Conservation (phyloP, 768 basidiomycete genomes). For the Leccinum ochraceum region DNA sequence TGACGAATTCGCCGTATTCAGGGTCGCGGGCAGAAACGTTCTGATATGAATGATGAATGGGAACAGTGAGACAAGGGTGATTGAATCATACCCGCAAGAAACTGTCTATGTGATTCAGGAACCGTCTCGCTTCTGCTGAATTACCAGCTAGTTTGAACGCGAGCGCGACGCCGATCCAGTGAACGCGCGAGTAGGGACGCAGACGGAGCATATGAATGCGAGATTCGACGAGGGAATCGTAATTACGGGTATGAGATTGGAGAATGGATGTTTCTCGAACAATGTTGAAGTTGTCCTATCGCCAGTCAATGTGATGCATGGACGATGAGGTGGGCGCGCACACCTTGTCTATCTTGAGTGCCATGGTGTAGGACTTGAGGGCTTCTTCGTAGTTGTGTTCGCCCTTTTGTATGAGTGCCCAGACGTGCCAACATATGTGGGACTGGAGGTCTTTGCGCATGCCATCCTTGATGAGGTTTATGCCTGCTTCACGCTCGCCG, state of each 20-base stretch:
- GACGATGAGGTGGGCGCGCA: conserved; percentile 21
- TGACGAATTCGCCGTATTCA: conserved; percentile 79
- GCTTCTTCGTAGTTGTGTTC: conserved; percentile 96
- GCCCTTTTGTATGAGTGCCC: conserved; percentile 91
- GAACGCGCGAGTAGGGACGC: conserved; percentile 79
- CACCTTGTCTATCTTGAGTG: conserved; percentile 87
- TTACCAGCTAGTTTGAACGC: conserved; percentile 87
- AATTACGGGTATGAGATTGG: conserved; percentile 84
- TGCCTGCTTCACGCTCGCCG: conserved; percentile 78
- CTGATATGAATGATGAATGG: conserved; percentile 37
- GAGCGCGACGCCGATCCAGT: conserved; percentile 89
- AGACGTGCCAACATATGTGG: conserved; percentile 98
- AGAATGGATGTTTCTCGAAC: conserved; percentile 88
- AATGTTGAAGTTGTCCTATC: conserved; percentile 91
- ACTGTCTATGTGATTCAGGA: conserved; percentile 70
- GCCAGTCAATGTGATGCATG: conserved; percentile 4
- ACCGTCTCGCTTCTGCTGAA: conserved; percentile 62
- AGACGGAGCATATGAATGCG: conserved; percentile 77
- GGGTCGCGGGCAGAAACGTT: conserved; percentile 77
- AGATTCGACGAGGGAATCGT: conserved; percentile 75
- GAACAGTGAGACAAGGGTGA: not conserved
- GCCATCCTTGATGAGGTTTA: conserved; percentile 83
- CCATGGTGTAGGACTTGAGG: conserved; percentile 88
- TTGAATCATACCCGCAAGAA: conserved; percentile 60
- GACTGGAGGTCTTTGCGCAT: conserved; percentile 78